Evolutionary conservation across 345 rosid genomes (phyloP), one percentile per base, ranked within the genome.

Genomic region (Noccaea bulbosa): DNA sequence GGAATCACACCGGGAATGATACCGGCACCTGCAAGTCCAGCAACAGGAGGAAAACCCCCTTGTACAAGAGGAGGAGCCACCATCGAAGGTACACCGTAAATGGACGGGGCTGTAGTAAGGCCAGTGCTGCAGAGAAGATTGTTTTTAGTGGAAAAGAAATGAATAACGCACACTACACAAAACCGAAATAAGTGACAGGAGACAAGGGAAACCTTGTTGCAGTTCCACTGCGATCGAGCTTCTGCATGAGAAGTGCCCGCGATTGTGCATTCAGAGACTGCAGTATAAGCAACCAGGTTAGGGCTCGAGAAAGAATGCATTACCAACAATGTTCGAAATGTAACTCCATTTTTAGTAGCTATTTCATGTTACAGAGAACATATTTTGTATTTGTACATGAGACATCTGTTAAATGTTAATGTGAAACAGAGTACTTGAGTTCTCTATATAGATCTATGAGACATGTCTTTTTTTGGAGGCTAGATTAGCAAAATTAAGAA

Each of bases 201-300:
- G 16, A 14, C 7, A 72, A 72, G 16, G 16, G 20, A 70, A 83
- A 95, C 99, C 91, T 88, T 56, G 98, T 63, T 60, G 88, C 81
- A 44, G 84, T 82, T 77, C 97, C 96, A 79, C 86, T 86, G 33
- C 97, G 96, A 74, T 88, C 99, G 75, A 95, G 81, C 89, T 88
- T 95, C 80, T 75, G 88, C 98, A 95, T 95, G 69, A 95, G 86
- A 67, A 81, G 77, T 37, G 91, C 93, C 78, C 98, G 88, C 32
- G 99, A 89, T 40, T 84, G 88, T 35, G 97, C 96, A 87, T 90
- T 92, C 70, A 94, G 67, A 47, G 97, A 78, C 99, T 92, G 88
- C 77, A 82, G 78, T 16, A 69, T 54, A 52, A 45, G 62, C 4
- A 68, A 53, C 58, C 8, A 62, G 22, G 47, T 76, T 40, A 68